Evolutionary conservation across 1,284 basidiomycete genomes (phyloP).

Genomic region (Caloboletus inedulis): DNA sequence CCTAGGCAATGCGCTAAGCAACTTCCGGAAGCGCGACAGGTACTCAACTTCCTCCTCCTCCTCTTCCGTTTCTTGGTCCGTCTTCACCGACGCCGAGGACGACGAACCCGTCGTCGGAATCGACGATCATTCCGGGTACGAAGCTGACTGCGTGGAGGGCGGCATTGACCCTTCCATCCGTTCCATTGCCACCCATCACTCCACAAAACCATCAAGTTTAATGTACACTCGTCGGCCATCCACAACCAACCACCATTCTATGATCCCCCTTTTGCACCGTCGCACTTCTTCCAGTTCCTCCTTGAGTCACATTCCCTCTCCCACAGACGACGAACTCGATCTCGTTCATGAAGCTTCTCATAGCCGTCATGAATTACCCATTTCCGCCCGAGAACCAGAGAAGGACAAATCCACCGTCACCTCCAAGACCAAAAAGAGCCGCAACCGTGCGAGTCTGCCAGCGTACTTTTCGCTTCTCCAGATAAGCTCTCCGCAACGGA

Average conservation of each 20-base stretch:
- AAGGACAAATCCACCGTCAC: slow-evolving; percentile 38
- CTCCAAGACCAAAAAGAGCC: slow-evolving; percentile 48
- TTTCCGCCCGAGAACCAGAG: slow-evolving; percentile 30
- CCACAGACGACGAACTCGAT: slow-evolving; percentile 43
- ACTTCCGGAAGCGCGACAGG: slow-evolving; percentile 44
- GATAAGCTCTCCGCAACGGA: slow-evolving; percentile 43
- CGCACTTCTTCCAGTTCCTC: slow-evolving; percentile 46
- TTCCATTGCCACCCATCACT: slow-evolving; percentile 36
- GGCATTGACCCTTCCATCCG: slow-evolving; percentile 32
- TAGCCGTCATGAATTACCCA: slow-evolving; percentile 19
- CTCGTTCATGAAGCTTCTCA: slow-evolving; percentile 33
- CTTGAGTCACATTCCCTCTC: slow-evolving; percentile 39
- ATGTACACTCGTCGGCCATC: slow-evolving; percentile 69
- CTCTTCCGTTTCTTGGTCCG: slow-evolving; percentile 61
- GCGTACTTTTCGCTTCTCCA: slow-evolving; percentile 73
- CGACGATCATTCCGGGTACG: slow-evolving; percentile 40
- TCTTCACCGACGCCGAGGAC: slow-evolving; percentile 56
- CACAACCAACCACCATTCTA: slow-evolving; percentile 63
- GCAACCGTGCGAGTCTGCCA: slow-evolving; percentile 70
- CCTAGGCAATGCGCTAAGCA: slow-evolving; percentile 48
- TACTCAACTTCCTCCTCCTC: slow-evolving; percentile 56
- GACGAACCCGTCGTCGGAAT: slow-evolving; percentile 42
- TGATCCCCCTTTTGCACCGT: slow-evolving; percentile 54
- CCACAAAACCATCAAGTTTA: slow-evolving; percentile 38
- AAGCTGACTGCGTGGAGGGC: slow-evolving; percentile 30